Base-by-base conservation (phyloP, 2,329 filamentous ascomycete genomes). In the Clathrospora elynae region DNA sequence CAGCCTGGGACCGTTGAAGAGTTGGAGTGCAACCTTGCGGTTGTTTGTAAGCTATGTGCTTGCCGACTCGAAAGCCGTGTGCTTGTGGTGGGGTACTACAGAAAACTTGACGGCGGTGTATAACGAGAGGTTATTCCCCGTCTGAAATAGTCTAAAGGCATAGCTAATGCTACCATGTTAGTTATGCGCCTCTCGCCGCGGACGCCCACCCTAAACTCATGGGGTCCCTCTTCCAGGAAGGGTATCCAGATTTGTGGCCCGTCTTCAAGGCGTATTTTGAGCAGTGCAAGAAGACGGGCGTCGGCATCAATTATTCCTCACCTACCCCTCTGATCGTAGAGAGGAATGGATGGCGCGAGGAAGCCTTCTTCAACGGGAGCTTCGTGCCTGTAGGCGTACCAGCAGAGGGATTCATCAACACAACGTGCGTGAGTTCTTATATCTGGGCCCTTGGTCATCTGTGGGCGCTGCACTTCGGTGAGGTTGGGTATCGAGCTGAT, bases 81-180 rank as follows among this genome's bases (percentile, higher is more conserved):
- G 62, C 46, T 33, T 68, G 17, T 68, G 64, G 63, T 68, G 65
- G 64, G 64, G 63, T 11, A 47, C 55, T 23, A 29, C 34, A 12
- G 24, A 30, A n/a, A 42, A 61, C 34, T 40, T 62, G 23, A 51
- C 60, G n/a, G 66, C 64, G 32, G 57, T 68, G 22, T 68, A 68
- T 51, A 68, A 68, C 37, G 63, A 64, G 24, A 37, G 40, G 2
- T n/a, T n/a, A n/a, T n/a, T n/a, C n/a, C n/a, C n/a, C n/a, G n/a
- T n/a, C n/a, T n/a, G n/a, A n/a, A n/a, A n/a, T n/a, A n/a, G n/a
- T n/a, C n/a, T n/a, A n/a, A n/a, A n/a, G n/a, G n/a, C n/a, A n/a
- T n/a, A n/a, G n/a, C n/a, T n/a, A n/a, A n/a, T n/a, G n/a, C n/a
- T n/a, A n/a, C n/a, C n/a, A n/a, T n/a, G n/a, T n/a, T n/a, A n/a